Evolutionary conservation across 2,329 filamentous ascomycete genomes (phyloP), one percentile per base, ranked within the genome.

Genomic region (Aspergillus fischeri): DNA sequence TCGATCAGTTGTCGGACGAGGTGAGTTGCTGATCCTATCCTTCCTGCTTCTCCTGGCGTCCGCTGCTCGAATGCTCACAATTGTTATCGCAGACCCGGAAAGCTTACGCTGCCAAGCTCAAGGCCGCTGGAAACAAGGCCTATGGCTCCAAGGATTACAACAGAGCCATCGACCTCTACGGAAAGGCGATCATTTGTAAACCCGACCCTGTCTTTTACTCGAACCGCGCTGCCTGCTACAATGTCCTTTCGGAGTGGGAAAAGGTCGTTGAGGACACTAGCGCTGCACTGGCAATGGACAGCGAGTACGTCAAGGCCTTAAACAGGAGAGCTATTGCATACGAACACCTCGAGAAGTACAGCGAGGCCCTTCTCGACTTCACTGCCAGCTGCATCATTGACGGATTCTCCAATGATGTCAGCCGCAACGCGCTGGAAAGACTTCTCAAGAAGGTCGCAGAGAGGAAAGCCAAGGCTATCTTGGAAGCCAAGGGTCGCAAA

Each of bases 341-440:
- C 77, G 94, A 99, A 78, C 90, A 97, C 75, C 85, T 94, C 48
- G 88, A 88, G 68, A 89, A 88, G 77, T 96, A 89, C 80, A 94
- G 92, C 75, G 93, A 97, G 73, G 93, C 94, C 49, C 87, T 99
- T 8, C 85, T 99, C 62, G 94, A 99, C 78, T 97, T 96, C 79
- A 99, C 94, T 8, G 94, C 94, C 57, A 97, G 93, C 78, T 99
- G 94, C 80, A 99, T 99, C 75, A 96, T 99, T 73, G 94, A 99
- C 74, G 90, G 90, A 61, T 99, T 99, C 83, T 89, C 90, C 78
- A 97, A 94, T 75, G 90, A 96, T 69, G 81, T 84, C 60, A 95
- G 90, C 70, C 92, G 93, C 25, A 86, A 92, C 74, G 87, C 92
- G 48, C 92, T 99, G 9, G 94, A 99, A 81, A 83, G 93, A 61